These are phyloP conservation scores for Wakefieldia striispora DNA, from an alignment of 768 basidiomycete genomes.

Conservation along the genomic window DNA sequence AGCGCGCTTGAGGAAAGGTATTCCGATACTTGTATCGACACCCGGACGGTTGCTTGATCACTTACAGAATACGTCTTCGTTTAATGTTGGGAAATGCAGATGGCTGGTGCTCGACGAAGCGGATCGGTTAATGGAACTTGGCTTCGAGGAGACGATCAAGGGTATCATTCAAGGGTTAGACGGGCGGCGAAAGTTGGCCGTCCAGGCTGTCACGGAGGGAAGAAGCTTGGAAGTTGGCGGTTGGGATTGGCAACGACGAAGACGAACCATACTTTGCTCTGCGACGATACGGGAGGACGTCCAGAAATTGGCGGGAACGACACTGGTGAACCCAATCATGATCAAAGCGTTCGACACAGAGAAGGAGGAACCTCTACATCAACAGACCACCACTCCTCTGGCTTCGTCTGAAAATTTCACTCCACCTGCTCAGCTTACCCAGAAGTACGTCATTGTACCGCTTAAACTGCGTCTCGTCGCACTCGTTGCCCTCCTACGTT, in stretches of 20 bases:
- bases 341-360: slow-evolving; percentile 70
- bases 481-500: slow-evolving; percentile 81
- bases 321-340: slow-evolving; percentile 76
- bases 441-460: slow-evolving; percentile 88
- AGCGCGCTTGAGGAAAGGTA: slow-evolving; percentile 87
- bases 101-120: slow-evolving; percentile 98
- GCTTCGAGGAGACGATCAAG: slow-evolving; percentile 93
- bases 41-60: slow-evolving; percentile 96
- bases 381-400: slow-evolving; percentile 12
- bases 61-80: slow-evolving; percentile 90
- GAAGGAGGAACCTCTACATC: slow-evolving; percentile 13
- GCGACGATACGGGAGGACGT: slow-evolving; percentile 96
- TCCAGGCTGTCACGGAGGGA: slow-evolving; percentile 62
- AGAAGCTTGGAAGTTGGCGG: slow-evolving; percentile 73
- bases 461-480: slow-evolving; percentile 93
- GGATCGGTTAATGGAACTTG: slow-evolving; percentile 95
- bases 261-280: slow-evolving; percentile 91
- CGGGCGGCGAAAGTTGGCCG: slow-evolving; percentile 72
- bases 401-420: slow-evolving; percentile 65
- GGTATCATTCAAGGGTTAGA: slow-evolving; percentile 88
- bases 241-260: slow-evolving; percentile 77
- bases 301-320: slow-evolving; percentile 84
- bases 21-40: slow-evolving; percentile 93
- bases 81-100: slow-evolving; percentile 89
- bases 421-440: slow-evolving; percentile 88